phyloP scores from a whole-genome alignment of 306 rosid species.

The Calophaca sinica region DNA sequence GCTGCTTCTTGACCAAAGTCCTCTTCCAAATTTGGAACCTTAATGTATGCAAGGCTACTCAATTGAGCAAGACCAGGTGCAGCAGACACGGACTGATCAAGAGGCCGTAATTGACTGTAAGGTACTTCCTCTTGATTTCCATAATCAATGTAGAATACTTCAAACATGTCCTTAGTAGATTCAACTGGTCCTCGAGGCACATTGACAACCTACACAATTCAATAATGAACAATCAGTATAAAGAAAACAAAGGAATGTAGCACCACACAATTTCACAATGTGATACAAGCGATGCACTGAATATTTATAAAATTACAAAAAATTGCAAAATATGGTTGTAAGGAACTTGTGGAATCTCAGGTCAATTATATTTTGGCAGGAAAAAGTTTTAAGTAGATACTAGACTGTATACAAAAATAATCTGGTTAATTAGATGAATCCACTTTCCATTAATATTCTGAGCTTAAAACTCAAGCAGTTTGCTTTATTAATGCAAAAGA shows the following conservation, averaged over 20 bases:
- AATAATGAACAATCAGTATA: constrained; percentile 43
- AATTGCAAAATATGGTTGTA: not conserved
- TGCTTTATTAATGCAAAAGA: not conserved
- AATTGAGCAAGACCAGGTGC: constrained; percentile 92
- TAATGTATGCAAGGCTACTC: constrained; percentile 88
- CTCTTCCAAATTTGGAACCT: constrained; percentile 83
- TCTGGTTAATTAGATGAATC: constrained; percentile 3
- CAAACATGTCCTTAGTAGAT: constrained; percentile 78
- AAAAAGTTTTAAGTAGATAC: not conserved
- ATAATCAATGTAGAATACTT: constrained; percentile 91
- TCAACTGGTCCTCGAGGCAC: constrained; percentile 88
- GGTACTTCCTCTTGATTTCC: constrained; percentile 93
- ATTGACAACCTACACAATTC: constrained; percentile 72
- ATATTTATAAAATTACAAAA: not conserved
- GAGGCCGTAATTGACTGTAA: constrained; percentile 76
- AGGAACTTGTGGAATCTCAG: not conserved
- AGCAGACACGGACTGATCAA: constrained; percentile 80
- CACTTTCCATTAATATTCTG: not conserved
- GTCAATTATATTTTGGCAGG: not conserved
- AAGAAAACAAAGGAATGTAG: constrained; percentile 1
- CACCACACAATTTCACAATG: constrained; percentile 13
- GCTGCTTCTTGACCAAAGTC: constrained; percentile 97
- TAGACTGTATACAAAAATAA: constrained; percentile 17
- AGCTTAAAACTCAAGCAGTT: constrained; percentile 3
- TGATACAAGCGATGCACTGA: not conserved